Percentiles rank a stretch among this genome's conserved stretches.
Evolutionary conservation across 495 filamentous ascomycete species (phyloP).

Genomic region (Sordaria brevicollis): DNA sequence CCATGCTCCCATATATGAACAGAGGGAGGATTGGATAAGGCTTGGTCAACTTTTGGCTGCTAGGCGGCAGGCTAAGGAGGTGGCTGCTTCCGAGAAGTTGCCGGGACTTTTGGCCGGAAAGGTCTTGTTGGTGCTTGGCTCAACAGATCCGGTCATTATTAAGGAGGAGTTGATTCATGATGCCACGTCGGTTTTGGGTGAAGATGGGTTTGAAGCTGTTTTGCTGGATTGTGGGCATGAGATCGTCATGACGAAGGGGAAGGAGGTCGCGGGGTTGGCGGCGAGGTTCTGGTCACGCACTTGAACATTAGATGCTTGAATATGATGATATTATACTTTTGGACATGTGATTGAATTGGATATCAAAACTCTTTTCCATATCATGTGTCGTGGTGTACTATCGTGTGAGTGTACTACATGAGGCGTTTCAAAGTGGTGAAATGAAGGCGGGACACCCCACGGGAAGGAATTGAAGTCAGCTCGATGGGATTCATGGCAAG

Average conservation of each 20-base stretch:
- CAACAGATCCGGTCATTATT: slow-evolving; percentile 43
- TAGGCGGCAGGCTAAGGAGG: slow-evolving; percentile 25
- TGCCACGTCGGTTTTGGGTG: slow-evolving; percentile 29
- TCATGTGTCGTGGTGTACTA: background rate
- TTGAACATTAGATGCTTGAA: background rate
- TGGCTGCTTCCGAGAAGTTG: too few species aligned
- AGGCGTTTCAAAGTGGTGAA: background rate
- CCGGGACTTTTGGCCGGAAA: slow-evolving; percentile 37
- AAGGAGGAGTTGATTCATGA: slow-evolving; percentile 44
- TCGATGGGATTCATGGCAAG: background rate
- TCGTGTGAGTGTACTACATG: background rate
- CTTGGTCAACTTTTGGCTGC: slow-evolving; percentile 41
- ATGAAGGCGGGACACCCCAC: too few species aligned
- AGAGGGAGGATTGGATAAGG: slow-evolving; percentile 45
- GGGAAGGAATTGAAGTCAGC: background rate
- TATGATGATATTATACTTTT: background rate
- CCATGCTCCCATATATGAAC: slow-evolving; percentile 45
- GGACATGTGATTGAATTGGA: background rate
- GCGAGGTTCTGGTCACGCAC: slow-evolving; percentile 25
- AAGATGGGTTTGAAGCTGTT: slow-evolving; percentile 34
- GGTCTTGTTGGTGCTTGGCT: slow-evolving; percentile 40
- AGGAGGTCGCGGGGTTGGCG: slow-evolving; percentile 30
- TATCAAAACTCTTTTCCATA: background rate
- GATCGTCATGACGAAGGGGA: slow-evolving; percentile 33
- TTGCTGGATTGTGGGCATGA: slow-evolving; percentile 41